Percentiles rank a stretch among this genome's conserved stretches.
Evolutionary conservation across 768 basidiomycete genomes (phyloP).

Genomic region (Termitomyces sp.): DNA sequence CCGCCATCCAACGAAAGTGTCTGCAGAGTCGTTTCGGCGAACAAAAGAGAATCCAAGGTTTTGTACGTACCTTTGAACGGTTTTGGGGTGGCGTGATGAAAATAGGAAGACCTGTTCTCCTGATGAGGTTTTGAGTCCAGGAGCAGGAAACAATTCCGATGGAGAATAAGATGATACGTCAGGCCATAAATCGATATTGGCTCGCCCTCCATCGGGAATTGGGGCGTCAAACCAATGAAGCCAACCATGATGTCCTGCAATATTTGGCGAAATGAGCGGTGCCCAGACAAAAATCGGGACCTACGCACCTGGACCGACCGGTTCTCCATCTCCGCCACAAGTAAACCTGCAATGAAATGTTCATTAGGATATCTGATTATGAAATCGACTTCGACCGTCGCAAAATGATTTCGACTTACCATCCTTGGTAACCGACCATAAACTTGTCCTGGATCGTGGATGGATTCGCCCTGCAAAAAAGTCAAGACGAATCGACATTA

Average conservation of each 20-base stretch:
- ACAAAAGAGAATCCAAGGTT: not conserved
- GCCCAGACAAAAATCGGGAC: not conserved
- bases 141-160: slow-evolving; percentile 65
- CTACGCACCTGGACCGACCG: slow-evolving; percentile 51
- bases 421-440: slow-evolving; percentile 84
- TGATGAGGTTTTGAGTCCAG: slow-evolving; percentile 52
- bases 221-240: slow-evolving; percentile 79
- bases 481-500: slow-evolving; percentile 2
- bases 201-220: slow-evolving; percentile 61
- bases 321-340: slow-evolving; percentile 63
- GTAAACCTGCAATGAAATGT: slow-evolving; percentile 50
- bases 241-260: slow-evolving; percentile 74
- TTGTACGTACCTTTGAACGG: slow-evolving; percentile 50
- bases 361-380: not conserved
- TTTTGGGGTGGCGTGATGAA: slow-evolving; percentile 72
- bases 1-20: slow-evolving; percentile 84
- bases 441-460: slow-evolving; percentile 81
- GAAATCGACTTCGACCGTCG: not conserved
- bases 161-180: slow-evolving; percentile 66
- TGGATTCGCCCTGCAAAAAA: slow-evolving; percentile 50
- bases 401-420: slow-evolving; percentile 33
- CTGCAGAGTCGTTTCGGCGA: slow-evolving; percentile 20
- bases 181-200: slow-evolving; percentile 78
- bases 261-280: not conserved
- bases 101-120: slow-evolving; percentile 68